phyloP scores from a whole-genome alignment of 169 alveolate genomes.

The Plasmodium coatneyi region DNA sequence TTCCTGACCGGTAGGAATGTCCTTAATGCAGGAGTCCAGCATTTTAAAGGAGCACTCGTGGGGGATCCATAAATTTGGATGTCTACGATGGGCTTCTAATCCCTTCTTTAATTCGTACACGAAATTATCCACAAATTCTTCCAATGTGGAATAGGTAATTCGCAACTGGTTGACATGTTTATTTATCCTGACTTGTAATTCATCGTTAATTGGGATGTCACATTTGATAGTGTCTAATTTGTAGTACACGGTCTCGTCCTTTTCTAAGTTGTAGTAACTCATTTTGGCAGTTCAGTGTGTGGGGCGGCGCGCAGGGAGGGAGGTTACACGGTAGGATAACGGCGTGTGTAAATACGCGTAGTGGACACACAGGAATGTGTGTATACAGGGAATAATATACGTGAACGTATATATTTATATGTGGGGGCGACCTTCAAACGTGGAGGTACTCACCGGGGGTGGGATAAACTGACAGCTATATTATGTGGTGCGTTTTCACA shows the following conservation, averaged over 20 bases:
- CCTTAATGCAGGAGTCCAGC: slow-evolving; percentile 89
- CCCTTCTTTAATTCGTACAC: slow-evolving; percentile 82
- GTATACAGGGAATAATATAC: not conserved
- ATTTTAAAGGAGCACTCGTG: slow-evolving; percentile 86
- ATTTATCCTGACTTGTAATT: slow-evolving; percentile 26
- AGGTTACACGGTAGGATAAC: not conserved
- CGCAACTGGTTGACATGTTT: slow-evolving; percentile 56
- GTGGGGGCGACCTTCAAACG: not conserved
- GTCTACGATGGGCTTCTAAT: slow-evolving; percentile 84
- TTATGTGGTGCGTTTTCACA: not conserved
- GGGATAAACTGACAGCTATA: not conserved
- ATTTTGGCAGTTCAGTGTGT: not conserved
- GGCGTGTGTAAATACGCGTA: not conserved
- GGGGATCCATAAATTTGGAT: slow-evolving; percentile 85
- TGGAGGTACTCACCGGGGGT: not conserved
- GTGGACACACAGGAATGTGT: not conserved
- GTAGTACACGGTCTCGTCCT: slow-evolving; percentile 19
- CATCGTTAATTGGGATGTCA: slow-evolving; percentile 41
- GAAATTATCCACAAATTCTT: slow-evolving; percentile 70
- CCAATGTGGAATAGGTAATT: slow-evolving; percentile 32
- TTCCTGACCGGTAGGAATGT: slow-evolving; percentile 90
- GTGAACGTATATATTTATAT: too few species aligned
- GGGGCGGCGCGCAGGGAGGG: not conserved
- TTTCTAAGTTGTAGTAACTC: slow-evolving; percentile 30
- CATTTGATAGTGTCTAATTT: slow-evolving; percentile 63